Conservation (phyloP, 352 stramenopile species). For the Pythium vanterpoolii region DNA sequence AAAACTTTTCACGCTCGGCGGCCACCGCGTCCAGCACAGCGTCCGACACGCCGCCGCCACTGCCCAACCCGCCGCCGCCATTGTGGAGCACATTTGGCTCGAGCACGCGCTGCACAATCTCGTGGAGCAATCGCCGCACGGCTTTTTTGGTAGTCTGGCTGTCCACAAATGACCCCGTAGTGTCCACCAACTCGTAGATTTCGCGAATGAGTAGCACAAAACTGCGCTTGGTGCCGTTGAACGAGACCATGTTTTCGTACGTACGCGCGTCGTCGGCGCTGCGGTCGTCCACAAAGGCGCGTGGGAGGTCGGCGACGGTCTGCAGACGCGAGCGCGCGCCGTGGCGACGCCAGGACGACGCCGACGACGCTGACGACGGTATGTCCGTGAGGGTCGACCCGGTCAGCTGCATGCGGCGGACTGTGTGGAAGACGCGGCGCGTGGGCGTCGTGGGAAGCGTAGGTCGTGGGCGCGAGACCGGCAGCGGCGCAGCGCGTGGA, state of each 20-base stretch:
- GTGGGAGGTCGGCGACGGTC: slow-evolving; percentile 55
- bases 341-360: slow-evolving; percentile 36
- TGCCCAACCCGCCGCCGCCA: slow-evolving; percentile 8
- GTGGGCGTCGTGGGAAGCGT: not conserved
- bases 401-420: slow-evolving; percentile 64
- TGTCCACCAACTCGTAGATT: slow-evolving; percentile 61
- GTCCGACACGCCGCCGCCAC: slow-evolving; percentile 16
- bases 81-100: slow-evolving; percentile 60
- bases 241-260: slow-evolving; percentile 42
- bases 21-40: slow-evolving; percentile 34
- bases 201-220: slow-evolving; percentile 60
- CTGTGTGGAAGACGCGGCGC: slow-evolving; percentile 42
- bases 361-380: slow-evolving; percentile 10
- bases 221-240: slow-evolving; percentile 44
- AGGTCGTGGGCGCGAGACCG: not conserved
- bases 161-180: slow-evolving; percentile 13
- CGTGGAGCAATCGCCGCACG: slow-evolving; percentile 60
- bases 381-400: slow-evolving; percentile 25
- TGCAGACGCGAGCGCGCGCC: slow-evolving; percentile 34
- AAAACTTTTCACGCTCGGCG: slow-evolving; percentile 61
- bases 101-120: slow-evolving; percentile 66
- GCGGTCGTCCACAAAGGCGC: slow-evolving; percentile 39
- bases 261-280: slow-evolving; percentile 40
- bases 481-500: slow-evolving; percentile 4
- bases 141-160: slow-evolving; percentile 42